Evolutionary conservation across 2,329 filamentous ascomycete genomes (phyloP), one percentile per base, ranked within the genome.

Genomic region (Pseudopyrenochaeta lycopersici): DNA sequence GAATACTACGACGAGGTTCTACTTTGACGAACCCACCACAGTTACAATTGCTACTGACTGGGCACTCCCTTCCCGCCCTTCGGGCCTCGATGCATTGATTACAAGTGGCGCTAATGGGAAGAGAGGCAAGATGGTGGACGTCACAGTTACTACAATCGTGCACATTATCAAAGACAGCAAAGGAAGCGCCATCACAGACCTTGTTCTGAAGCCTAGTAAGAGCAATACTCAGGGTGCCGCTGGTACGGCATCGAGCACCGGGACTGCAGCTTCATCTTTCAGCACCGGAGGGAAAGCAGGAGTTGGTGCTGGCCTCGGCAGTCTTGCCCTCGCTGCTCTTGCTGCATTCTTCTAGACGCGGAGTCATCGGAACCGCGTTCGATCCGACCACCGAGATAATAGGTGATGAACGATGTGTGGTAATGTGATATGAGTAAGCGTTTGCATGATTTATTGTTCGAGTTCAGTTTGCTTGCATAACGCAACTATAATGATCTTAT

Each of bases 91-190:
- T 45, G 54, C 48, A 17, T 14, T 62, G 18, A 54, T 62, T n/a
- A 58, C 49, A 1, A 53, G 20, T 14, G 58, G 55, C 12, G 52
- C 32, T 2, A 15, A n/a, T 7, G 58, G 55, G 18, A 51, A 35
- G 17, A 54, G 49, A 31, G 58, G 58, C 1, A 45, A 56, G 14
- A 62, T 62, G 58, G 58, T 62, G 1, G 58, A 62, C 41, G 58
- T 62, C 1, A 46, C 45, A 4, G 29, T 58, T 9, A 62, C 58
- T 4, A 56, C 45, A 1, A 35, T 62, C 14, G 47, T 29, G 9
- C 31, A 56, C 23, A 31, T 31, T 20, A 39, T 62, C 29, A 40
- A 32, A 21, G 55, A 62, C 40, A 51, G 46, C 27, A 58, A 52
- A 17, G 58, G 58, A 4, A 29, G 30, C 7, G 15, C 39, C 2